A percentile compares a stretch with the other conserved stretches of the same genome.
Evolutionary conservation across 2,329 filamentous ascomycete genomes (phyloP).

Genomic region (Knufia petricola): DNA sequence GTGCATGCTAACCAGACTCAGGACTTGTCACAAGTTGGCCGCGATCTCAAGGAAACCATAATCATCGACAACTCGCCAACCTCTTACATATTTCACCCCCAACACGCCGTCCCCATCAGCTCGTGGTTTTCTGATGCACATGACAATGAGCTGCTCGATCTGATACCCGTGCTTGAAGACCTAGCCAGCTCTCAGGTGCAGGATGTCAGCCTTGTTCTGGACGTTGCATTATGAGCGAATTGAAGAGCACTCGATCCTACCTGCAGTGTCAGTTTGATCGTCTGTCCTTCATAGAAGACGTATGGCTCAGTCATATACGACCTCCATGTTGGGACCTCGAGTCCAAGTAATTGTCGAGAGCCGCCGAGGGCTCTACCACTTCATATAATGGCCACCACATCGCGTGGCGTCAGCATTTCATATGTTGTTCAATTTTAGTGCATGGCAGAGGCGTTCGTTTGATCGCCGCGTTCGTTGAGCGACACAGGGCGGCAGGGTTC

Average conservation of each 20-base stretch:
- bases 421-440: conserved; percentile 1
- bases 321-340: no score
- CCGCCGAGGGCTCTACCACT: background rate
- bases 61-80: conserved; percentile 99
- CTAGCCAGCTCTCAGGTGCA: conserved; percentile 77
- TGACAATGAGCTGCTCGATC: conserved; percentile 93
- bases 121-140: conserved; percentile 99
- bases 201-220: conserved; percentile 94
- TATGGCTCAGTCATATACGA: no score
- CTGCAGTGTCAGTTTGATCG: no score
- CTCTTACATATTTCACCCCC: conserved; percentile 98
- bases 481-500: background rate
- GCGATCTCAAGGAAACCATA: conserved; percentile 92
- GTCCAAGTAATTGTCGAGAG: no score
- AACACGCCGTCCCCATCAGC: conserved; percentile 97
- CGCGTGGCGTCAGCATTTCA: background rate
- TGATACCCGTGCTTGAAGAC: conserved; percentile 97
- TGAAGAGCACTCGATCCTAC: no score
- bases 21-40: conserved; percentile 92
- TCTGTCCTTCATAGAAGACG: no score
- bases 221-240: conserved; percentile 57
- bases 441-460: conserved; percentile 5
- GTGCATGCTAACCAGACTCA: conserved; percentile 24
- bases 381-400: background rate
- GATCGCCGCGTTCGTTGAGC: background rate